These are phyloP conservation scores for Crithidia fasciculata DNA, from an alignment of 208 protist species.

Conservation along the genomic window DNA sequence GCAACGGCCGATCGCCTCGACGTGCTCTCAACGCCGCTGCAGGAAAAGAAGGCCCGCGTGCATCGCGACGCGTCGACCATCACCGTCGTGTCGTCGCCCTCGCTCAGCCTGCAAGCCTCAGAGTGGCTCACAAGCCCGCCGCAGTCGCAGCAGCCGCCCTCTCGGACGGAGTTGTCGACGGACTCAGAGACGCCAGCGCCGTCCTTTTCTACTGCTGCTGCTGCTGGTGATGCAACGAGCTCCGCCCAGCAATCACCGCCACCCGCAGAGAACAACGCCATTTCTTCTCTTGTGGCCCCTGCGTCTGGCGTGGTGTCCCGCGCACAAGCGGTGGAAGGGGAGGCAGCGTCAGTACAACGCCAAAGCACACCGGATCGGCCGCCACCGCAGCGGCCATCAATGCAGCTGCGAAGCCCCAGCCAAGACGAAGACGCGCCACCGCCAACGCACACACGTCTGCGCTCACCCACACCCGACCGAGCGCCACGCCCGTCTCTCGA, in stretches of 20 bases:
- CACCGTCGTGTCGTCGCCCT: conserved; percentile 23
- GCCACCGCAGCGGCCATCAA: background rate
- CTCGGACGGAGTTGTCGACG: too few species aligned
- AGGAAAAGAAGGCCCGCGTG: background rate
- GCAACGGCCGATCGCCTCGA: too few species aligned
- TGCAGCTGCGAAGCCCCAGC: background rate
- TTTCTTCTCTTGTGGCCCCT: too few species aligned
- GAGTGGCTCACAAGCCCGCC: background rate
- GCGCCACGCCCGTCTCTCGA: background rate
- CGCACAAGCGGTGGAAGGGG: too few species aligned
- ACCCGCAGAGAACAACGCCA: background rate
- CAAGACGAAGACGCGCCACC: background rate
- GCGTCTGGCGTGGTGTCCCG: too few species aligned
- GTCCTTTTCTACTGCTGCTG: too few species aligned
- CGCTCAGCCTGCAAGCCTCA: conserved; percentile 12
- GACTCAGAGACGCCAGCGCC: too few species aligned
- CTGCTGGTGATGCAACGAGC: too few species aligned
- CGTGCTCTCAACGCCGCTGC: background rate
- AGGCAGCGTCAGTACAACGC: background rate
- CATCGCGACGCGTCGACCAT: conserved; percentile 8
- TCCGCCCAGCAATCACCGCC: background rate
- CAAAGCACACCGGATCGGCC: background rate
- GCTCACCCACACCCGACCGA: conserved; percentile 26
- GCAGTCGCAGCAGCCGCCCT: background rate
- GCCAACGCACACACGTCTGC: conserved; percentile 4